Evolutionary conservation across 176 grass and related monocot genomes (phyloP).

Genomic region (Oryza meridionalis): DNA sequence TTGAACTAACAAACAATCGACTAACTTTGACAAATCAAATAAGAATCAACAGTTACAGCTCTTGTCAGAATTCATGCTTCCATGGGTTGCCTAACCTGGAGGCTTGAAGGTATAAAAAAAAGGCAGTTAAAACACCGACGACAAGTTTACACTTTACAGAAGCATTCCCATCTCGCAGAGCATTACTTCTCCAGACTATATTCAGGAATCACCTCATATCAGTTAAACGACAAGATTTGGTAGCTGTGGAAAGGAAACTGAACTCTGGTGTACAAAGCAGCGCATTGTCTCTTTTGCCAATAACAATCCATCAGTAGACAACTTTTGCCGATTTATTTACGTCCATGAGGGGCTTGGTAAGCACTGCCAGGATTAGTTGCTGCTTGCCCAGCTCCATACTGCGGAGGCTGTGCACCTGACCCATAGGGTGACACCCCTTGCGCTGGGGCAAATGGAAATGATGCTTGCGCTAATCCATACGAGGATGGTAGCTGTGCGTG

Average conservation of each 20-base stretch:
- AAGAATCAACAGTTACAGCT: background rate
- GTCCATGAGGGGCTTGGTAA: slow-evolving; percentile 56
- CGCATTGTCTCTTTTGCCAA: slow-evolving; percentile 14
- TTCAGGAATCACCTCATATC: slow-evolving; percentile 22
- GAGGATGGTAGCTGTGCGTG: slow-evolving; percentile 56
- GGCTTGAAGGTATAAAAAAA: slow-evolving; percentile 8
- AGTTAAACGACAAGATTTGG: slow-evolving; percentile 13
- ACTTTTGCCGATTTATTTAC: slow-evolving; percentile 34
- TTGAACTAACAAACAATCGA: background rate
- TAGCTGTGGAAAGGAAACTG: background rate
- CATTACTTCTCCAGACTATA: slow-evolving; percentile 37
- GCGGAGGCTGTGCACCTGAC: slow-evolving; percentile 33
- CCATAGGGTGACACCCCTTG: slow-evolving; percentile 58
- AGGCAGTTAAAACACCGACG: slow-evolving; percentile 4
- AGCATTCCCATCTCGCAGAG: slow-evolving; percentile 22
- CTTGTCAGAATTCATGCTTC: slow-evolving; percentile 11
- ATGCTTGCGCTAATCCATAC: slow-evolving; percentile 56
- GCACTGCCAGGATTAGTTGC: slow-evolving; percentile 43
- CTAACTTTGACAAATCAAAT: slow-evolving; percentile 10
- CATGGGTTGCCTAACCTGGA: slow-evolving; percentile 25
- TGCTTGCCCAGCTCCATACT: slow-evolving; percentile 62
- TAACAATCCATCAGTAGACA: slow-evolving; percentile 8
- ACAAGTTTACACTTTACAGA: slow-evolving; percentile 23
- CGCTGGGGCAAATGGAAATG: slow-evolving; percentile 45
- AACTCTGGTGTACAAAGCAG: slow-evolving; percentile 23